Conservation (phyloP, 331 rosid genomes). For the Quercus tomentella region DNA sequence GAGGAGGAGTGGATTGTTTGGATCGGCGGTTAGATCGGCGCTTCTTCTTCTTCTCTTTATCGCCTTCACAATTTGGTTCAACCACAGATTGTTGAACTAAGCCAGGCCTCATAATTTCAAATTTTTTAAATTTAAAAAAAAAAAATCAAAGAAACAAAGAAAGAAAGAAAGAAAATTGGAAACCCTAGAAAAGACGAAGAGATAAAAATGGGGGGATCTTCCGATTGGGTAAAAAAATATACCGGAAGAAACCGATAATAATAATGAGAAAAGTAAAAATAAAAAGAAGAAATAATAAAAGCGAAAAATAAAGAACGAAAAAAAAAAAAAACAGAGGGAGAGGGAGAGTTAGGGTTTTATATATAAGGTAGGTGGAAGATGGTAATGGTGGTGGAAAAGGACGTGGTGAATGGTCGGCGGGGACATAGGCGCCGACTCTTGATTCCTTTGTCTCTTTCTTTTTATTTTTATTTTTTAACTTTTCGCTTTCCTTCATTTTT, state of each 20-base stretch:
- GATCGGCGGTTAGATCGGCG: conserved; percentile 74
- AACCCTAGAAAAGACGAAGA: neutral
- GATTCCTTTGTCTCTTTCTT: conserved; percentile 30
- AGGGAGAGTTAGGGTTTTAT: conserved; percentile 17
- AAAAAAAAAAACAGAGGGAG: neutral
- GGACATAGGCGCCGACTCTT: conserved; percentile 71
- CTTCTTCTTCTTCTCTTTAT: conserved; percentile 85
- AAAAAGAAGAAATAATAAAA: neutral
- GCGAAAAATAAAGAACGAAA: neutral
- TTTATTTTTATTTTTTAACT: too few species aligned
- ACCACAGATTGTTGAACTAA: conserved; percentile 40
- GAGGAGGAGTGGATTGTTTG: conserved; percentile 37
- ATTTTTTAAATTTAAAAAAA: too few species aligned
- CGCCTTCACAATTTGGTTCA: conserved; percentile 52
- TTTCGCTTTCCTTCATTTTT: too few species aligned
- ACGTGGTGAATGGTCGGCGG: conserved; percentile 75
- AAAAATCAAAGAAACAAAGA: neutral
- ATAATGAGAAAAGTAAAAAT: neutral
- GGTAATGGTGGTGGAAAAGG: conserved; percentile 28
- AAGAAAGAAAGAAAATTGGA: neutral
- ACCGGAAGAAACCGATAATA: conserved; percentile 40
- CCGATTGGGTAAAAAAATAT: conserved; percentile 37
- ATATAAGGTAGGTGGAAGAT: neutral
- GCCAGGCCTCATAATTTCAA: conserved; percentile 38
- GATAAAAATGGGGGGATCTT: conserved; percentile 21